Base-by-base conservation (phyloP, 169 alveolate genomes). In the Eimeria praecox region DNA sequence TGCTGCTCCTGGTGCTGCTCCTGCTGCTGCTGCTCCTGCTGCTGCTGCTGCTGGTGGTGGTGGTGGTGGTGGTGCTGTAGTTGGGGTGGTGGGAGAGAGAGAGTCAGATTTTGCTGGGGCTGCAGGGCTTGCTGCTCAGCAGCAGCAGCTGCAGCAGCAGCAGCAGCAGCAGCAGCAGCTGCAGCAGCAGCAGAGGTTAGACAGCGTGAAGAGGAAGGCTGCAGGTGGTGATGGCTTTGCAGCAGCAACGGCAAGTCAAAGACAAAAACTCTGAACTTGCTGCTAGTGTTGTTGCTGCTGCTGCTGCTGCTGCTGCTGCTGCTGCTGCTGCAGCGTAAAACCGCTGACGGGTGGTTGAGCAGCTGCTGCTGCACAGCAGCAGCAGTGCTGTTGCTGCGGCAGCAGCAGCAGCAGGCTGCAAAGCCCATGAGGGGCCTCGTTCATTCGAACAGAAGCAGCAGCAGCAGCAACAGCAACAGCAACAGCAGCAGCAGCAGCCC, bases 91-190 rank as follows among this genome's bases (percentile, higher is more conserved):
- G 16, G 86, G 52, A 3, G 86, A 38, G 42, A 18, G 20, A 30
- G 86, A 9, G 8, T 5, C 86, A 9, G 86, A 35, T 35, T 18
- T 38, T 6, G 16, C 3, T 27, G 52, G 52, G 5, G 86, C 86
- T 75, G 86, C 86, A 16, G 86, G 6, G 9, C 52, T 40, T 38
- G 86, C 86, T 75, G 52, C 52, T 75, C 54, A n/a, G n/a, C n/a
- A n/a, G n/a, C n/a, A n/a, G n/a, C n/a, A n/a, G n/a, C 56, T 75
- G 86, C 86, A 49, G 5, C 30, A n/a, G 22, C 86, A 18, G 42
- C 86, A n/a, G 86, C 86, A 20, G 86, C 86, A n/a, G 56, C 46
- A n/a, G 46, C 40, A 35, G 86, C 86, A 40, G 46, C 86, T 4
- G 52, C n/a, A 30, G 9, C 56, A 75, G 86, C 56, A 75, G 46